Evolutionary conservation across 1,284 basidiomycete species (phyloP).

Genomic region (Porodaedalea pini): DNA sequence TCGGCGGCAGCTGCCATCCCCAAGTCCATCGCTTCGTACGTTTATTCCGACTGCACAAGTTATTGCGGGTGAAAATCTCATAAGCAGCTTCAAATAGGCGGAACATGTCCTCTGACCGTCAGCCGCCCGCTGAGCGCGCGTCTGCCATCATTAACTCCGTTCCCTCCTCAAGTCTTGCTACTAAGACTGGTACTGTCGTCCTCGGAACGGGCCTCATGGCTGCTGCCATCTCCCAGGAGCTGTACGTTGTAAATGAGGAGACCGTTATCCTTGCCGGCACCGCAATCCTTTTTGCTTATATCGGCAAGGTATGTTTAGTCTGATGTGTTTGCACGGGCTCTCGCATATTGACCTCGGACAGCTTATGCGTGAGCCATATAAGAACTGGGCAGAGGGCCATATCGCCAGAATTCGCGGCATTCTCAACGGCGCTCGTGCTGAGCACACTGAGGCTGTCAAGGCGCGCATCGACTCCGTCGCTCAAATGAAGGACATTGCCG

Average conservation of each 20-base stretch:
- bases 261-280: constrained; percentile 81
- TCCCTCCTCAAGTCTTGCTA: constrained; percentile 86
- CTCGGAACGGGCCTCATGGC: constrained; percentile 89
- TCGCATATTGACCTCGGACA: constrained; percentile 26
- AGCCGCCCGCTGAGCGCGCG: constrained; percentile 86
- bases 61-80: background rate
- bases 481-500: constrained; percentile 92
- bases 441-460: constrained; percentile 93
- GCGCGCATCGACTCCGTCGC: constrained; percentile 89
- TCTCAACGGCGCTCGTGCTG: constrained; percentile 78
- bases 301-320: constrained; percentile 61
- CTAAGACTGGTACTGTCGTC: constrained; percentile 91
- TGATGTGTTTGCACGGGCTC: background rate
- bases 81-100: constrained; percentile 43
- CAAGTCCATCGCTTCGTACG: constrained; percentile 56
- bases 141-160: constrained; percentile 89
- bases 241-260: constrained; percentile 98
- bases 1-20: constrained; percentile 46
- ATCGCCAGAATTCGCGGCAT: constrained; percentile 82
- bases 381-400: constrained; percentile 87
- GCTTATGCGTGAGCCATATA: constrained; percentile 81
- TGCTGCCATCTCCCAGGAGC: constrained; percentile 93
- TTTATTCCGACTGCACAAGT: constrained; percentile 24
- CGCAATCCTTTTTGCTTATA: constrained; percentile 82
- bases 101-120: constrained; percentile 58